Evolutionary conservation across 1,284 basidiomycete species (phyloP), one percentile per base, ranked within the genome.

Genomic region (Ceratobasidium sp.): DNA sequence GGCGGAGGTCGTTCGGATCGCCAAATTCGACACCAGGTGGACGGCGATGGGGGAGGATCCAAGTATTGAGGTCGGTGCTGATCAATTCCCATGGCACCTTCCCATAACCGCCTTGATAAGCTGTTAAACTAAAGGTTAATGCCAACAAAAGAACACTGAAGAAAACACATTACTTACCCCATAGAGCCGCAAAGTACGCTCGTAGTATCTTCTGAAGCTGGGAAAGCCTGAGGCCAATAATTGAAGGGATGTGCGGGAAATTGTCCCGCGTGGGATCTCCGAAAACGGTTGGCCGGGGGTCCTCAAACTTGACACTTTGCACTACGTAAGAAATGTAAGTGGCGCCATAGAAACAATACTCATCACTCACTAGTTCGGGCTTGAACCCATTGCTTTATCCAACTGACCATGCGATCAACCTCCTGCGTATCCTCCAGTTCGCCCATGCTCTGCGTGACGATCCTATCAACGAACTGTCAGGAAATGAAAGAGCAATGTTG

Each of bases 21-120:
- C 37, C 64, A 13, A 66, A 29, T 8, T 6, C 31, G 11, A 29
- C 13, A n/a, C 27, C 62, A 49, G 16, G 13, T 5, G 61, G 61
- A 7, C 61, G 61, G 61, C 61, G 41, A n/a, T 46, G 5, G 16
- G 61, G 5, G 4, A 7, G 27, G 27, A 62, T 46, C 61, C 61
- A 62, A 4, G 39, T 16, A n/a, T 62, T 39, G 3, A 62, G 27
- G 41, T 62, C 43, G 1, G n/a, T 22, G 3, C 24, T 22, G 4
- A 62, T 37, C 8, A 16, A 2, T 22, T 62, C 61, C 61, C 61
- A 62, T 2, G 61, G 61, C 3, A 62, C 22, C 43, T 46, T 62
- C 0, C 43, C 61, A 2, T 62, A 39, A 8, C 61, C 61, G 24
- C 61, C 61, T 19, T 29, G 3, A 3, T 13, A 62, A 43, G 5